These are phyloP conservation scores for Amauroascus niger DNA, from an alignment of 2,329 filamentous ascomycete species.

Conservation along the genomic window DNA sequence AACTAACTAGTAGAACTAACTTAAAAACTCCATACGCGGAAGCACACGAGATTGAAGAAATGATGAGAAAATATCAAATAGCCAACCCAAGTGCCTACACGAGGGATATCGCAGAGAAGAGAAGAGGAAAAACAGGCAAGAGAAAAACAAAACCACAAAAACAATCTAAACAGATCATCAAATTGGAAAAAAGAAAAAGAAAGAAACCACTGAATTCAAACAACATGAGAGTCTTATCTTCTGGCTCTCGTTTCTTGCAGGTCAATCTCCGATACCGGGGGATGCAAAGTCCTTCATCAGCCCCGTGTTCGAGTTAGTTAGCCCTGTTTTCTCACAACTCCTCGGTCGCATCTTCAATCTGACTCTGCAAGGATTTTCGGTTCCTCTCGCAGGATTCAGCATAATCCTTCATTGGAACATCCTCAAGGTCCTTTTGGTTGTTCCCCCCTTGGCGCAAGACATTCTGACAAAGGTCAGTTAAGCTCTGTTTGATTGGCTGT, in stretches of 20 bases:
- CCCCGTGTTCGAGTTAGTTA: too few relatives aligned
- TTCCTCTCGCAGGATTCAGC: not conserved
- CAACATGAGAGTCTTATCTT: not conserved
- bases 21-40: too few relatives aligned
- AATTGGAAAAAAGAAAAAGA: not conserved
- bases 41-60: too few relatives aligned
- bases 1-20: too few relatives aligned
- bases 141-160: not conserved
- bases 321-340: not conserved
- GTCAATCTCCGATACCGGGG: slow-evolving; percentile 9
- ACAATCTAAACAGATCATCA: not conserved
- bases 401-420: not conserved
- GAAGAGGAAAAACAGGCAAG: not conserved
- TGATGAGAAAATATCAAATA: too few relatives aligned
- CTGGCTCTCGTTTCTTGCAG: not conserved
- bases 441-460: slow-evolving; percentile 25
- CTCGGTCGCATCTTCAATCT: not conserved
- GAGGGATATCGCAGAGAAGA: not conserved
- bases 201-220: too few relatives aligned
- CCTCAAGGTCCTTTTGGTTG: slow-evolving; percentile 16
- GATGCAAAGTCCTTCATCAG: not conserved
- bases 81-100: not conserved
- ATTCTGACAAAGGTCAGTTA: slow-evolving; percentile 25
- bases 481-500: slow-evolving; percentile 23
- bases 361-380: not conserved